Base-by-base conservation (phyloP, 2,329 filamentous ascomycete genomes). In the Coniochaeta ligniaria region DNA sequence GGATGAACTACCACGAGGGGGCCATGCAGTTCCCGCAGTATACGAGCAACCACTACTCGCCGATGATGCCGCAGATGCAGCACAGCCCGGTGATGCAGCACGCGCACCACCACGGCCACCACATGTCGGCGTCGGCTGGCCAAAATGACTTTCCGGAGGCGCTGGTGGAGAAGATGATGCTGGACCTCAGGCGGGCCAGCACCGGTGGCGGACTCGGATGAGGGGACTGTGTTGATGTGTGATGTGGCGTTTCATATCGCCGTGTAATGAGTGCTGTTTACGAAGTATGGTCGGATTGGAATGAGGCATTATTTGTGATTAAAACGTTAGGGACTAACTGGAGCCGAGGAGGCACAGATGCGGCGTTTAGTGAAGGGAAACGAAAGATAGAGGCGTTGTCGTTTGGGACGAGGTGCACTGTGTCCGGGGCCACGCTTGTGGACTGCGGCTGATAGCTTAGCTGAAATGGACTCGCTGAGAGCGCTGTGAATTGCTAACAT, bases 81-180 rank as follows among this genome's bases (percentile, higher is more conserved):
- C 47, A 52, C 47, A 52, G 47, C 47, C 47, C 47, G 5, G 47
- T 52, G 26, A 52, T 52, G 47, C 47, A 52, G 5, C 47, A 52
- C 24, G 47, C 47, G 47, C 47, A 52, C 24, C 43, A 47, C 43
- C 47, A 52, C 26, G 47, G 47, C n/a, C 47, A 52, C 26, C 47
- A 52, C 12, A 52, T 52, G 47, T 52, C 47, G 12, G 47, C 47
- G 22, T 52, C 47, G 24, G 47, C 47, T 16, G 47, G 47, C 5
- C 47, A 52, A 12, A 52, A 52, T 24, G 47, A 52, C 47, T 52
- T 52, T 65, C 78, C 76, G n/a, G 75, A 77, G 71, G 72, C 77
- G 28, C 73, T 83, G 45, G 75, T 84, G 52, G 80, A 83, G 67
- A 76, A 76, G 63, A 79, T 84, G 74, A 78, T 84, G 75, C 67